Evolutionary conservation across 495 filamentous ascomycete species (phyloP), one percentile per base, ranked within the genome.

Genomic region (Aspergillus ellipticus): DNA sequence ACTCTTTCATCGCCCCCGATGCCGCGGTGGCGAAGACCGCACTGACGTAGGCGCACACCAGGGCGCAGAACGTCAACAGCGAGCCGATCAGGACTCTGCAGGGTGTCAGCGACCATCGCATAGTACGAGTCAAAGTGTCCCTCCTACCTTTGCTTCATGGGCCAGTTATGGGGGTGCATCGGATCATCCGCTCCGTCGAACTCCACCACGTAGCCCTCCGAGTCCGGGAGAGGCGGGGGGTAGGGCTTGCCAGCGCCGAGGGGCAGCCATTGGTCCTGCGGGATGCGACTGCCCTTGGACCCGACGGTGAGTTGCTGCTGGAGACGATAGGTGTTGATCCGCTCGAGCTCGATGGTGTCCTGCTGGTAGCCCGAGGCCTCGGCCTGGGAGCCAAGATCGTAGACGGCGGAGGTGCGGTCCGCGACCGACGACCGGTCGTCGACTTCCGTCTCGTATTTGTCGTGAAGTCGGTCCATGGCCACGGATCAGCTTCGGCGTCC

Each of bases 121-220:
- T n/a, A n/a, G 35, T 7, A 42, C 35, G 10, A 4, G 13, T 2
- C 17, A 21, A 19, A 41, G 3, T 28, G 2, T n/a, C 0, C n/a
- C 2, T 2, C 54, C 20, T 50, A 67, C 65, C 57, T 54, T 31
- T 43, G 55, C 21, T 52, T 52, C 45, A 67, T 58, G 0, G 62
- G 52, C 71, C 79, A 82, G 65, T 82, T 84, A 53, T 78, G 68
- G 2, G 79, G 78, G 49, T 80, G 69, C 43, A 69, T 63, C 0
- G 76, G 76, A 57, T 81, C 79, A 37, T 79, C 68, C 0, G 58
- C 52, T 1, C 79, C 81, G 35, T 77, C 73, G 53, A 82, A 84
- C 52, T 83, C 78, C 8, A 84, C 79, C 15, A 82, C 73, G 59
- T 82, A 82, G 24, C 74, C 78, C 2, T 77, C 69, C 7, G 66